Conservation (phyloP, 495 filamentous ascomycete species). For the Paragyromitra xinjiangensis region DNA sequence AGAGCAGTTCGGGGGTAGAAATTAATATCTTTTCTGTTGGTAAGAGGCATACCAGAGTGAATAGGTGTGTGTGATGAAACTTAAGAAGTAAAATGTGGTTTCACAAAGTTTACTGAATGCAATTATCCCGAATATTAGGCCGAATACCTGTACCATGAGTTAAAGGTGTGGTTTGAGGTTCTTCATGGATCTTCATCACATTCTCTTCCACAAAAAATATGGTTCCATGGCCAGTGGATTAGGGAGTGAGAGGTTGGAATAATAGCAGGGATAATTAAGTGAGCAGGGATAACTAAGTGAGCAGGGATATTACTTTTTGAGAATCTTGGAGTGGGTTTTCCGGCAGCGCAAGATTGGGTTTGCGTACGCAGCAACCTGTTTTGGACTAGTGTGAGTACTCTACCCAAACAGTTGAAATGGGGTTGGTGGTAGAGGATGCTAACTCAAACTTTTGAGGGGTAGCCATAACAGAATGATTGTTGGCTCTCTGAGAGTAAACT, state of each 20-base stretch:
- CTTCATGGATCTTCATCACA: background rate
- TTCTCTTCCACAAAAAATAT: background rate
- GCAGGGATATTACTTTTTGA: background rate
- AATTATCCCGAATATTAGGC: background rate
- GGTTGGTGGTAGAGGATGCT: background rate
- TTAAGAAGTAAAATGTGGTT: too few relatives aligned
- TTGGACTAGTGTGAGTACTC: conserved; percentile 9
- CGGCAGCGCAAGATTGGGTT: conserved; percentile 16
- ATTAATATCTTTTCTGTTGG: too few relatives aligned
- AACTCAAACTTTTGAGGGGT: background rate
- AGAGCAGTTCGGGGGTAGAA: too few relatives aligned
- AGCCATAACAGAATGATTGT: background rate
- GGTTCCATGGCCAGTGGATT: background rate
- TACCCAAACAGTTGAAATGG: background rate
- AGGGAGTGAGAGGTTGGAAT: background rate
- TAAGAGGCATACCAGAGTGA: too few relatives aligned
- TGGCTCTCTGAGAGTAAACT: background rate
- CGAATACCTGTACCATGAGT: background rate
- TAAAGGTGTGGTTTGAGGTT: background rate
- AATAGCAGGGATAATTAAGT: conserved; percentile 5
- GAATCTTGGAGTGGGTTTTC: background rate
- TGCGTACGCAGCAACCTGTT: conserved; percentile 22
- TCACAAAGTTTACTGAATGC: background rate
- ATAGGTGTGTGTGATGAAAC: too few relatives aligned
- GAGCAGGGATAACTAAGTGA: background rate